Evolutionary conservation across 2,329 filamentous ascomycete genomes (phyloP).

Genomic region (Nemania sp.): DNA sequence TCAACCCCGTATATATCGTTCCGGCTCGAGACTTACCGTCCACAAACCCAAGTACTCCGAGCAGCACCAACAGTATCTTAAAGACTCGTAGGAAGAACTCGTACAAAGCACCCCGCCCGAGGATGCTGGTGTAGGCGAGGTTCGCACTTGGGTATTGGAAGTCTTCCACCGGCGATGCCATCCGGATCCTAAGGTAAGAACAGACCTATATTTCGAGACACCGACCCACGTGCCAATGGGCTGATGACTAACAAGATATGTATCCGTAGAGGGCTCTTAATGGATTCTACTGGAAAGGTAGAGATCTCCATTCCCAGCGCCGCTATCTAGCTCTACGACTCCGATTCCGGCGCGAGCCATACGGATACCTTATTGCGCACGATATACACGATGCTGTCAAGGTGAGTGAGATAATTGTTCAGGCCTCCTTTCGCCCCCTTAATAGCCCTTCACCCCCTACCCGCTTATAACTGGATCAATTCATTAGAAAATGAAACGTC

Average conservation of each 20-base stretch:
- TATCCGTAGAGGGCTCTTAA: slow-evolving; percentile 22
- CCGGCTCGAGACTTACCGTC: slow-evolving; percentile 16
- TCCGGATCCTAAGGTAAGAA: slow-evolving; percentile 41
- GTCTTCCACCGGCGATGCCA: slow-evolving; percentile 45
- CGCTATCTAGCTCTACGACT: slow-evolving; percentile 40
- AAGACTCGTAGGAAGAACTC: slow-evolving; percentile 41
- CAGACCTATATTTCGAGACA: not conserved
- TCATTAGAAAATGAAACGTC: not conserved
- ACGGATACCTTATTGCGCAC: slow-evolving; percentile 42
- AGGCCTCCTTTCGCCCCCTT: not conserved
- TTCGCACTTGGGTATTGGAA: slow-evolving; percentile 42
- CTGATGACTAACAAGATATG: slow-evolving; percentile 4
- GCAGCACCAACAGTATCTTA: slow-evolving; percentile 33
- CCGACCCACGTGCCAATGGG: not conserved
- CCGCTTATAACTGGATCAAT: not conserved
- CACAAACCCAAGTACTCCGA: slow-evolving; percentile 34
- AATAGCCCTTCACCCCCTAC: not conserved
- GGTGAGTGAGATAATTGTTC: slow-evolving; percentile 12
- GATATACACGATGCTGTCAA: slow-evolving; percentile 45
- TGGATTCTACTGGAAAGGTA: slow-evolving; percentile 41
- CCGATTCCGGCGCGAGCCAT: slow-evolving; percentile 42
- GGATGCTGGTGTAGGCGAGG: slow-evolving; percentile 40
- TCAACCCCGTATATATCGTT: slow-evolving; percentile 1
- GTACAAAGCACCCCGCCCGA: slow-evolving; percentile 40
- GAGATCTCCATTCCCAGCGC: slow-evolving; percentile 42